Evolutionary conservation across 768 basidiomycete genomes (phyloP), one percentile per base, ranked within the genome.

Genomic region (Tricholoma matsutake): DNA sequence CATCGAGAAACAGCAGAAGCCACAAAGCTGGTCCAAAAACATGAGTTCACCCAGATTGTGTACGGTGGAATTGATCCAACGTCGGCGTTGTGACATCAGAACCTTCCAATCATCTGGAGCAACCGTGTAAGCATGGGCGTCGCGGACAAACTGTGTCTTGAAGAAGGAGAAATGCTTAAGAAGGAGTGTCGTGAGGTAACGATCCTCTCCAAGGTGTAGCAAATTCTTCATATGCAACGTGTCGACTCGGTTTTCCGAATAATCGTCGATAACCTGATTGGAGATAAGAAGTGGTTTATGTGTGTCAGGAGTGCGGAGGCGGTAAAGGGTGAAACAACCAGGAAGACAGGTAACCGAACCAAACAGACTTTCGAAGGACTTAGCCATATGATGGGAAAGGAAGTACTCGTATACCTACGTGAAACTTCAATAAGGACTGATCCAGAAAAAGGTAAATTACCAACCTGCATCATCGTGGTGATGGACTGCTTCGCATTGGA

Each of bases 1-100:
- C 97, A 99, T 98, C 0, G 94, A 97, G 83, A 98, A 98, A 79
- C 94, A 96, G 71, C 96, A 98, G 85, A 98, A 97, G 64, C 94
- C 94, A 69, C 94, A 96, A 22, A 96, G 85, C 61, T 91, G 86
- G 58, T 96, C 92, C 69, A 98, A 75, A 79, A 95, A 94, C 58
- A 98, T 79, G 45, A 99, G 80, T 70, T 98, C 96, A 55, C 89
- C 92, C 58, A 99, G 77, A 75, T 99, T 99, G 78, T 99, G 96
- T 10, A 99, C 87, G 0, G 96, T 99, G 16, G 96, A 98, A 79
- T 99, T 99, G 76, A 99, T 99, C 96, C 97, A 99, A 67, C 97
- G 92, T 76, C 96, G 91, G 79, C 96, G 89, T 71, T 99, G 97
- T 7, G 94, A 97, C 20, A 99, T 78, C 56, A 99, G 75, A 25